Evolutionary conservation across 2,329 filamentous ascomycete species (phyloP), one percentile per base, ranked within the genome.

Genomic region (Clarireedia hainanense): DNA sequence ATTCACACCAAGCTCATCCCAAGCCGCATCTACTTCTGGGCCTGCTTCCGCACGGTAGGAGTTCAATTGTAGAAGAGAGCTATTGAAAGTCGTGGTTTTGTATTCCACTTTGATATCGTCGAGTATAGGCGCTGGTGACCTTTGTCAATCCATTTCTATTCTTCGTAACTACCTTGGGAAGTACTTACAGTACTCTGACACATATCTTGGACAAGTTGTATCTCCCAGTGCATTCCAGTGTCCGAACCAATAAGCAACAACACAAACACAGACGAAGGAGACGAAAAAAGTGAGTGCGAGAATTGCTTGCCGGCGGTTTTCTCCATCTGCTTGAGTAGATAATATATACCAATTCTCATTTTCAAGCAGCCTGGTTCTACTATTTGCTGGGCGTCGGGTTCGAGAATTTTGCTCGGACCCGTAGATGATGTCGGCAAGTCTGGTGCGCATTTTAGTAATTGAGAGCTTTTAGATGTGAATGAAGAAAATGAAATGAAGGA

Each of bases 171-270:
- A 15, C 1, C 2, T 6, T 39, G 30, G 5, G 10, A 48, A n/a
- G n/a, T 23, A 40, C 51, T 6, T 48, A 54, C 34, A 53, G 39
- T 48, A 53, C 20, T 47, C 30, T 3, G 51, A 47, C 14, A 48
- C 4, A 53, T 53, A n/a, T 5, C 14, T 34, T 6, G 23, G 7
- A 20, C 43, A 53, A 37, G 26, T 30, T 26, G 12, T 7, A 23
- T 40, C 23, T 15, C 20, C 9, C 17, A n/a, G 20, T 4, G n/a
- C n/a, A 47, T n/a, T 6, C 30, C 43, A 40, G 27, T 27, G 51
- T 1, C 23, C 43, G 12, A 47, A 27, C 43, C n/a, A 40, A 26
- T 39, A 40, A 4, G 23, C 43, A 12, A 40, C 39, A 3, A 48
- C 27, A n/a, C 51, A 53, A 24, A 48, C 47, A 30, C 34, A 23